Conservation (phyloP, 2,329 filamentous ascomycete species). For the Endoconidiophora laricicola region DNA sequence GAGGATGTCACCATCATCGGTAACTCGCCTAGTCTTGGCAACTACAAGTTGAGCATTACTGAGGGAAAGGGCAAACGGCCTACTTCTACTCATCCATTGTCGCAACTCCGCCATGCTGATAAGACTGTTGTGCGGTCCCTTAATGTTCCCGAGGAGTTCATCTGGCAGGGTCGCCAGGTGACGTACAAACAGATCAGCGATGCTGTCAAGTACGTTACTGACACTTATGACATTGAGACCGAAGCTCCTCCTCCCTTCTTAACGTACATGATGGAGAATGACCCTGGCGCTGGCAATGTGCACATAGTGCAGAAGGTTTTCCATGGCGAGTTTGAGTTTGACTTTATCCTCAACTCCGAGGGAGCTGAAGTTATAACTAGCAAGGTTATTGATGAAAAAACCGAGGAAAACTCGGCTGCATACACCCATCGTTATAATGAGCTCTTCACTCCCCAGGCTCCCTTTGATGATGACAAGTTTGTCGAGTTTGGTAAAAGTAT, state of each 20-base stretch:
- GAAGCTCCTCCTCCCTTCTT: slow-evolving; percentile 73
- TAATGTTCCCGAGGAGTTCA: slow-evolving; percentile 44
- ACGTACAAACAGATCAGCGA: slow-evolving; percentile 38
- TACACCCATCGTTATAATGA: slow-evolving; percentile 63
- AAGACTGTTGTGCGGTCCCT: slow-evolving; percentile 60
- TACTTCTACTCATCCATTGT: slow-evolving; percentile 47
- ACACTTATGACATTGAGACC: slow-evolving; percentile 36
- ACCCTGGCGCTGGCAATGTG: slow-evolving; percentile 55
- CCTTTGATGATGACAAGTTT: slow-evolving; percentile 60
- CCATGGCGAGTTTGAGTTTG: slow-evolving; percentile 79
- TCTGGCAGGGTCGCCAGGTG: slow-evolving; percentile 72
- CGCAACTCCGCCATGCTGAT: slow-evolving; percentile 53
- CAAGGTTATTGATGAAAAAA: slow-evolving; percentile 52
- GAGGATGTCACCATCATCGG: slow-evolving; percentile 55
- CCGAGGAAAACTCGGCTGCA: slow-evolving; percentile 45
- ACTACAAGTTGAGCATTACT: slow-evolving; percentile 65
- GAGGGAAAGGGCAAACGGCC: slow-evolving; percentile 48
- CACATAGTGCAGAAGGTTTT: slow-evolving; percentile 88
- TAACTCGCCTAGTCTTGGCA: slow-evolving; percentile 52
- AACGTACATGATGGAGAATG: slow-evolving; percentile 61
- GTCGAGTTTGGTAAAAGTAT: slow-evolving; percentile 70
- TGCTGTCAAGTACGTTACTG: slow-evolving; percentile 31
- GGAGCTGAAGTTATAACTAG: slow-evolving; percentile 38
- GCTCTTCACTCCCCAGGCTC: slow-evolving; percentile 52
- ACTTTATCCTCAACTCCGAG: slow-evolving; percentile 68